Percentiles rank a stretch among this genome's conserved stretches.
These are phyloP conservation scores for Euptelea pleiosperma DNA, from an alignment of 164 flowering plant species.

Conservation along the genomic window DNA sequence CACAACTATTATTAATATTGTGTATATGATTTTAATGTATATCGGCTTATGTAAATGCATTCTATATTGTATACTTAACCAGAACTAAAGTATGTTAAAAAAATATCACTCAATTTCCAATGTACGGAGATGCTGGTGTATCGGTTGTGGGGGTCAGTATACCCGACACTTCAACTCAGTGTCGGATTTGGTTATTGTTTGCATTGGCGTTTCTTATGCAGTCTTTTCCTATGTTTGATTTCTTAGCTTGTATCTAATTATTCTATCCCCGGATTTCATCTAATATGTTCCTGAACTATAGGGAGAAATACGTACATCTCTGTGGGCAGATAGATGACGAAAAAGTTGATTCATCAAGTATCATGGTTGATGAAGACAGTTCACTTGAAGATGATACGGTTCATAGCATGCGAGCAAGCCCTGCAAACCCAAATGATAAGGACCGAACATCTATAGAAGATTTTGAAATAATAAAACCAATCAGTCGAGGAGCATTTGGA, in stretches of 20 bases:
- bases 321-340: slow-evolving; percentile 89
- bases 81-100: no score
- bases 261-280: slow-evolving; percentile 7
- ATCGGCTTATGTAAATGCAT: no score
- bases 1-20: no score
- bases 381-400: slow-evolving; percentile 65
- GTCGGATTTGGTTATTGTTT: no score
- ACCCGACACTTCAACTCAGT: no score
- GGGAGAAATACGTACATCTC: slow-evolving; percentile 86
- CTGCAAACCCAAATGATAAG: slow-evolving; percentile 59
- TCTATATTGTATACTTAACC: no score
- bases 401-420: slow-evolving; percentile 77
- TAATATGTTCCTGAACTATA: slow-evolving; percentile 22
- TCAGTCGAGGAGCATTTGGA: slow-evolving; percentile 98
- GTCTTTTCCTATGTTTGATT: background rate
- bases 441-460: slow-evolving; percentile 95
- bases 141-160: no score
- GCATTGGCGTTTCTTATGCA: background rate
- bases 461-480: slow-evolving; percentile 95
- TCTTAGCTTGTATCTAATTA: background rate
- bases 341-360: slow-evolving; percentile 51
- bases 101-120: no score
- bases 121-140: no score
- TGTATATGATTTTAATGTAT: no score
- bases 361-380: slow-evolving; percentile 70